Percentiles rank a stretch among this genome's conserved stretches.
Conservation (phyloP, 2,329 filamentous ascomycete genomes). For the Botrytis sinoallii region DNA sequence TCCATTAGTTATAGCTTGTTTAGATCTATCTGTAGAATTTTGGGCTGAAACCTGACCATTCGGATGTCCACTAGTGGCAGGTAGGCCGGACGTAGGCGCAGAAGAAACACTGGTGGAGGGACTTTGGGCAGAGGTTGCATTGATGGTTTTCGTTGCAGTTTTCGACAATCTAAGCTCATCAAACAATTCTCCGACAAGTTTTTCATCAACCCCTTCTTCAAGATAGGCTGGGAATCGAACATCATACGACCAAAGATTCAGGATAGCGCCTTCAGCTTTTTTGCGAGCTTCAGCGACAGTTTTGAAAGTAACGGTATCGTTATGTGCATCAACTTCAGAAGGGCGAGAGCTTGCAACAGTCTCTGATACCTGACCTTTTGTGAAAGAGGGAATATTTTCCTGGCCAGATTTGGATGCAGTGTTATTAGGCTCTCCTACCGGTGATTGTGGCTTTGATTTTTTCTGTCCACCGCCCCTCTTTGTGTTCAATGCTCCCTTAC, state of each 20-base stretch:
- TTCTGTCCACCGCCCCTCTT: slow-evolving; percentile 1
- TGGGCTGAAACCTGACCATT: neutral
- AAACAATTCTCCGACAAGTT: slow-evolving; percentile 63
- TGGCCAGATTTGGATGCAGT: neutral
- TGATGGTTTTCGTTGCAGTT: slow-evolving; percentile 29
- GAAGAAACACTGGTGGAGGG: slow-evolving; percentile 7
- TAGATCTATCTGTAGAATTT: neutral
- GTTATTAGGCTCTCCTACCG: neutral
- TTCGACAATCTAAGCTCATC: slow-evolving; percentile 58
- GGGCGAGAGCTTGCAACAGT: neutral
- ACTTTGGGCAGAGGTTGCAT: slow-evolving; percentile 5
- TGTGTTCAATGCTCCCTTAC: neutral
- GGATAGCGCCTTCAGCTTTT: slow-evolving; percentile 64
- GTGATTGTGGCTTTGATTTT: neutral
- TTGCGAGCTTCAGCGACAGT: slow-evolving; percentile 39
- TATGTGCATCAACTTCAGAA: neutral
- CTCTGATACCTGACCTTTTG: neutral
- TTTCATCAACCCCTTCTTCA: slow-evolving; percentile 66
- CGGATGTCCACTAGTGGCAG: neutral
- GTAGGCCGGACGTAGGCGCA: neutral
- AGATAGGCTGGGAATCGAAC: slow-evolving; percentile 73
- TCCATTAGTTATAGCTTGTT: slow-evolving; percentile 1
- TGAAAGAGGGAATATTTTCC: neutral
- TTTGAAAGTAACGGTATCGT: slow-evolving; percentile 3
- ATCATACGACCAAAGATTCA: slow-evolving; percentile 62